Evolutionary conservation across 2,329 filamentous ascomycete genomes (phyloP).

Genomic region (Epichloe glyceriae): DNA sequence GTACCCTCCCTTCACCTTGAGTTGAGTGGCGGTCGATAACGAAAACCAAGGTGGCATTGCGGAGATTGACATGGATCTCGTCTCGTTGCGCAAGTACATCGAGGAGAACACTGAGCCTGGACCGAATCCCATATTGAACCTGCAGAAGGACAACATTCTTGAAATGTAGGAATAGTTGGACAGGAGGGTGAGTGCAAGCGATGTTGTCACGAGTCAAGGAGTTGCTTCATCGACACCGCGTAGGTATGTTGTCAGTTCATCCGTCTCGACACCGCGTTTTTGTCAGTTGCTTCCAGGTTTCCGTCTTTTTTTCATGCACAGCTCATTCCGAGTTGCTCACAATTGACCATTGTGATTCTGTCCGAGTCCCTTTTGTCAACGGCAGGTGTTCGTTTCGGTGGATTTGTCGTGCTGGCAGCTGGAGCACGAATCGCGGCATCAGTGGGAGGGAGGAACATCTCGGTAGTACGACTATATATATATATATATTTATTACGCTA

Average conservation of each 20-base stretch:
- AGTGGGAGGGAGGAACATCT: too few relatives aligned
- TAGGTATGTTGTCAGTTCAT: background rate
- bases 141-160: background rate
- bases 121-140: background rate
- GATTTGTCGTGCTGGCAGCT: too few relatives aligned
- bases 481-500: too few relatives aligned
- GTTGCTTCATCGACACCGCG: background rate
- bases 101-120: background rate
- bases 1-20: background rate
- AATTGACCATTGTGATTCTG: background rate
- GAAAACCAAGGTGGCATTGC: background rate
- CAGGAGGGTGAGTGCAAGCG: background rate
- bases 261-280: background rate
- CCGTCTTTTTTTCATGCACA: too few relatives aligned
- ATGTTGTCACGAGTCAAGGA: background rate
- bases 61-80: background rate
- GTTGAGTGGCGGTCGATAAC: background rate
- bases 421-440: too few relatives aligned
- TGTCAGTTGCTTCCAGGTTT: background rate
- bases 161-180: background rate
- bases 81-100: background rate
- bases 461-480: too few relatives aligned
- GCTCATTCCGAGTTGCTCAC: too few relatives aligned
- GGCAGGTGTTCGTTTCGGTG: too few relatives aligned
- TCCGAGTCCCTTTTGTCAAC: background rate